Evolutionary conservation across 2,329 filamentous ascomycete genomes (phyloP).

Genomic region (Cercospora nicotianae): DNA sequence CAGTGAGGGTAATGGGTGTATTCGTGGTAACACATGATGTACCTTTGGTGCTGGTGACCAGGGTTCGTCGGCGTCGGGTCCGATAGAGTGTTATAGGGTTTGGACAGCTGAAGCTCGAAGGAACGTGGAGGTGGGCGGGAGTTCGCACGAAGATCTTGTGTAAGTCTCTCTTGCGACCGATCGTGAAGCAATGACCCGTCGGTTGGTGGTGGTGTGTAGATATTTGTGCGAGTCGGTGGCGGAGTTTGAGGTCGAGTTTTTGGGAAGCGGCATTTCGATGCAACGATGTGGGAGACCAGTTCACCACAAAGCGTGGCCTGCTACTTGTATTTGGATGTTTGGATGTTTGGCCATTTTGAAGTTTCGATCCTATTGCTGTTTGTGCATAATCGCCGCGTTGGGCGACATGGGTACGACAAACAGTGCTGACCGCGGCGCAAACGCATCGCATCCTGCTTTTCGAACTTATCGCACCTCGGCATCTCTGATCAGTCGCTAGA

Average conservation of each 20-base stretch:
- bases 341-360: conserved; percentile 15
- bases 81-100: not conserved
- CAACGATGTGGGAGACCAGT: not conserved
- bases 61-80: not conserved
- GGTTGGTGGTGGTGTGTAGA: not conserved
- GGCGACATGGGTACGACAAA: conserved; percentile 16
- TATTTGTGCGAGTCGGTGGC: not conserved
- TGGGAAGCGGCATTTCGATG: not conserved
- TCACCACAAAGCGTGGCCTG: not conserved
- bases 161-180: not conserved
- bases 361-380: conserved; percentile 12
- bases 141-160: not conserved
- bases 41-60: not conserved
- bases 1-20: conserved; percentile 38
- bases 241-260: not conserved
- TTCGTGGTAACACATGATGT: conserved; percentile 37
- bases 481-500: not conserved
- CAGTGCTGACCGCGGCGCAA: conserved; percentile 9
- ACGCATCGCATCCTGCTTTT: conserved; percentile 1
- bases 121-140: not conserved
- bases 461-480: not conserved
- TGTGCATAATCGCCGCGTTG: conserved; percentile 14
- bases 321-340: conserved; percentile 18
- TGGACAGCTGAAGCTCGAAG: not conserved
- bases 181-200: conserved; percentile 1